Evolutionary conservation across 345 rosid species (phyloP).

Genomic region (Lumnitzera racemosa): DNA sequence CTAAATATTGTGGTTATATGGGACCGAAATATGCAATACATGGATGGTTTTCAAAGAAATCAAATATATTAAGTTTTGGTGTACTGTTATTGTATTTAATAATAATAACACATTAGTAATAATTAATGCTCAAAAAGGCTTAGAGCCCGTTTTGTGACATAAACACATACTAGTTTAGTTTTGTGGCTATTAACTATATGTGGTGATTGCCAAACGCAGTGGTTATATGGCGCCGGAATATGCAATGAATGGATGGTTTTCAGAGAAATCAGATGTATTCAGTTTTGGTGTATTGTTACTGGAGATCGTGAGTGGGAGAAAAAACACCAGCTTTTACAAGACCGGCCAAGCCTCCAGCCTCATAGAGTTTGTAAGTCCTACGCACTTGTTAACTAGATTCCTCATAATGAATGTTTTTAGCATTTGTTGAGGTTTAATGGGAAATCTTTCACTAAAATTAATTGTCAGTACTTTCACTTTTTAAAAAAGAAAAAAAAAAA

Average conservation of each 20-base stretch:
- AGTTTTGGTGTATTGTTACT: conserved; percentile 36
- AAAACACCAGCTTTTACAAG: conserved; percentile 23
- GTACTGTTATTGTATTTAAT: conserved; percentile 16
- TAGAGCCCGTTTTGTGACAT: no score
- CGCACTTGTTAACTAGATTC: no score
- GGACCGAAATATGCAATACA: conserved; percentile 38
- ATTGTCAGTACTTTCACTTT: no score
- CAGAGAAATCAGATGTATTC: conserved; percentile 36
- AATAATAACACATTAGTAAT: no score
- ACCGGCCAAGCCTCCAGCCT: conserved; percentile 13
- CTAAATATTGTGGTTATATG: conserved; percentile 38
- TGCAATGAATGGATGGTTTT: conserved; percentile 33
- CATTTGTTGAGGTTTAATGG: neutral
- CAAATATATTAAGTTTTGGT: conserved; percentile 32
- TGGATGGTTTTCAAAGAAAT: conserved; percentile 37
- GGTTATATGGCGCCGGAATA: conserved; percentile 42
- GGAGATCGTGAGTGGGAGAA: conserved; percentile 35
- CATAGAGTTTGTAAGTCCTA: conserved; percentile 20
- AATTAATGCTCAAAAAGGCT: no score
- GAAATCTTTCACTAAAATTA: no score
- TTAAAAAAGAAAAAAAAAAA: no score
- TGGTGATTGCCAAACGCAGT: conserved; percentile 8
- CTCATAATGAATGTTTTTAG: no score
- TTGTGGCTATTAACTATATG: neutral
- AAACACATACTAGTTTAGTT: no score